Evolutionary conservation across 208 protist species (phyloP).

Genomic region (Wallacemonas sp.): DNA sequence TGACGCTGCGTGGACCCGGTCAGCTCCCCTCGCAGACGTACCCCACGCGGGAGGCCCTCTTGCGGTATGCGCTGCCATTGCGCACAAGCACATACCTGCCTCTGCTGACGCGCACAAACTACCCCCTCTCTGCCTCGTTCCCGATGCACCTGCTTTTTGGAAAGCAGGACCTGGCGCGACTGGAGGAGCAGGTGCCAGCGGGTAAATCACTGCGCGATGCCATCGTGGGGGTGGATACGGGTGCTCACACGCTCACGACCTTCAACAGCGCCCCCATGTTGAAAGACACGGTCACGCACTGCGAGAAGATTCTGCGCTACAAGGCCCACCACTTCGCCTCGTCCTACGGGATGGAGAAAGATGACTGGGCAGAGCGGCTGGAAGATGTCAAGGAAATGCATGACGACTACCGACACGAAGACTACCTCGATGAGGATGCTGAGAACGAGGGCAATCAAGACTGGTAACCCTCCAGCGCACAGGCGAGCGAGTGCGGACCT

Average conservation of each 20-base stretch:
- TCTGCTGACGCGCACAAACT: conserved; percentile 50
- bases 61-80: conserved; percentile 79
- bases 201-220: conserved; percentile 7
- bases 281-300: conserved; percentile 20
- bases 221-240: conserved; percentile 47
- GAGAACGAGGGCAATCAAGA: conserved; percentile 25
- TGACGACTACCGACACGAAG: conserved; percentile 78
- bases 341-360: conserved; percentile 62
- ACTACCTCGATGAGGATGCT: conserved; percentile 30
- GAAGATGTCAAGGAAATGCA: conserved; percentile 63
- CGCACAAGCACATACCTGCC: conserved; percentile 64
- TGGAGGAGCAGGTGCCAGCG: conserved; percentile 14
- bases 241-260: conserved; percentile 64
- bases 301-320: conserved; percentile 42
- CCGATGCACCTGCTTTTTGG: conserved; percentile 56
- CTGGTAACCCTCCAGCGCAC: no score
- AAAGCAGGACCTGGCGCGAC: background rate
- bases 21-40: conserved; percentile 47
- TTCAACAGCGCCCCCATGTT: conserved; percentile 74
- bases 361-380: conserved; percentile 73
- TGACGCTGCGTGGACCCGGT: conserved; percentile 68
- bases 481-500: no score
- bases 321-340: conserved; percentile 42
- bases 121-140: conserved; percentile 73
- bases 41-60: conserved; percentile 60